Percentiles rank a stretch among this genome's conserved stretches.
Conservation (phyloP, 2,329 filamentous ascomycete species). For the Botrytis galanthina region DNA sequence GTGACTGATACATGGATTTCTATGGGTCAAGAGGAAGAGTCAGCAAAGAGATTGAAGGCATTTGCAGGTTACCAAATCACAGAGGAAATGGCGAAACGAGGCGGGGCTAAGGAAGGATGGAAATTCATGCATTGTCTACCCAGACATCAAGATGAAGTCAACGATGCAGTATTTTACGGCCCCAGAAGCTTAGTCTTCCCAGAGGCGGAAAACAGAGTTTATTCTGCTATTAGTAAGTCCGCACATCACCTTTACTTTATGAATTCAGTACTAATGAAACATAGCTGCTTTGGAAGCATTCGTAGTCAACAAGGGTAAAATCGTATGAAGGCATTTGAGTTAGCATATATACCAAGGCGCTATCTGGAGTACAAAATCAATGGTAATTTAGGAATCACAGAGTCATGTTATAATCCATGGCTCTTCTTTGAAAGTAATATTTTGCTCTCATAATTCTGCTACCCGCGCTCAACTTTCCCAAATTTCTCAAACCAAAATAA, state of each 20-base stretch:
- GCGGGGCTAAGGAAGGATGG: constrained; percentile 85
- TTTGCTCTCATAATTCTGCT: too few species aligned
- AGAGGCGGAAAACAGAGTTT: constrained; percentile 92
- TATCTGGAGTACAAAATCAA: constrained; percentile 18
- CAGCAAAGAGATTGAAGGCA: constrained; percentile 69
- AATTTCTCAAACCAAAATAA: too few species aligned
- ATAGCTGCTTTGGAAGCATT: constrained; percentile 78
- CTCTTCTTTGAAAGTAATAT: neutral
- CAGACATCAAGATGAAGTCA: constrained; percentile 87
- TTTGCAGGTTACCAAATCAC: constrained; percentile 94
- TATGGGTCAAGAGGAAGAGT: constrained; percentile 94
- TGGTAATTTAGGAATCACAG: constrained; percentile 4
- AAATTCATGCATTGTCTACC: constrained; percentile 99
- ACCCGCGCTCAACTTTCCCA: neutral
- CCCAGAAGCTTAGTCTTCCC: constrained; percentile 82
- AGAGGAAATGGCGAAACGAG: constrained; percentile 74
- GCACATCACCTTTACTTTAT: neutral
- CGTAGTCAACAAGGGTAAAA: constrained; percentile 88
- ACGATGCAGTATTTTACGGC: constrained; percentile 92
- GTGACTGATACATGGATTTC: constrained; percentile 98
- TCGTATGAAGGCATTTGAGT: constrained; percentile 42
- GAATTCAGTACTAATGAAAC: constrained; percentile 22
- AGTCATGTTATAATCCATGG: neutral
- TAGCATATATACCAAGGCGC: constrained; percentile 15
- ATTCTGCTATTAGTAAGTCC: constrained; percentile 74